These are phyloP conservation scores for Cladosporium sphaerospermum DNA, from an alignment of 2,329 filamentous ascomycete species.

Conservation along the genomic window DNA sequence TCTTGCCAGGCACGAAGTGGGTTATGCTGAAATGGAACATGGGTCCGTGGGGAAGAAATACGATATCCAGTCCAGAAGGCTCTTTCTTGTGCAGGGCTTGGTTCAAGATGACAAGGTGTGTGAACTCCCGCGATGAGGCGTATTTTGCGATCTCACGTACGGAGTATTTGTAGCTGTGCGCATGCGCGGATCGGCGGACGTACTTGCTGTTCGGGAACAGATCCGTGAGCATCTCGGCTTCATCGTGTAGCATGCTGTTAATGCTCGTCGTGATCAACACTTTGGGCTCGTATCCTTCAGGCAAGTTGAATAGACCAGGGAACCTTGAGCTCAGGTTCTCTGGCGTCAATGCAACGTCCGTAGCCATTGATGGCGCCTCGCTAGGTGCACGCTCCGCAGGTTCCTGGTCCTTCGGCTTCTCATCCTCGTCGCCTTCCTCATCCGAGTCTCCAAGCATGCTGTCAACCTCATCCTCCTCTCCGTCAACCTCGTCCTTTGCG, in stretches of 20 bases:
- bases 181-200: conserved; percentile 77
- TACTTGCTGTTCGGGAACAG: conserved; percentile 79
- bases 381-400: conserved; percentile 26
- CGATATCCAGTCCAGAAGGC: conserved; percentile 73
- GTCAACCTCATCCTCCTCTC: conserved; percentile 54
- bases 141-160: conserved; percentile 85
- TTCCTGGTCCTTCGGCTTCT: conserved; percentile 28
- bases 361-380: conserved; percentile 50
- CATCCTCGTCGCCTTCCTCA: conserved; percentile 44
- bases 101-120: conserved; percentile 74
- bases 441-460: conserved; percentile 71
- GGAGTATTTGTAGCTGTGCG: conserved; percentile 83
- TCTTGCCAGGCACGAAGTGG: conserved; percentile 84
- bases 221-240: conserved; percentile 70
- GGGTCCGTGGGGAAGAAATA: conserved; percentile 76
- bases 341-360: conserved; percentile 54
- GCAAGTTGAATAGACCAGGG: conserved; percentile 50
- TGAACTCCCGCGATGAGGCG: conserved; percentile 75
- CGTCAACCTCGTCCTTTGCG: conserved; percentile 30
- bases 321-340: conserved; percentile 57
- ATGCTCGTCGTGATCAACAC: conserved; percentile 87
- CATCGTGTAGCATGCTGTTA: conserved; percentile 78
- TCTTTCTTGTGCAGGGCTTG: conserved; percentile 75
- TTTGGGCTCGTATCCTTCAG: conserved; percentile 59
- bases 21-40: conserved; percentile 89